Evolutionary conservation across 1,284 basidiomycete genomes (phyloP), one percentile per base, ranked within the genome.

Genomic region (Cutaneotrichosporon dermatis): DNA sequence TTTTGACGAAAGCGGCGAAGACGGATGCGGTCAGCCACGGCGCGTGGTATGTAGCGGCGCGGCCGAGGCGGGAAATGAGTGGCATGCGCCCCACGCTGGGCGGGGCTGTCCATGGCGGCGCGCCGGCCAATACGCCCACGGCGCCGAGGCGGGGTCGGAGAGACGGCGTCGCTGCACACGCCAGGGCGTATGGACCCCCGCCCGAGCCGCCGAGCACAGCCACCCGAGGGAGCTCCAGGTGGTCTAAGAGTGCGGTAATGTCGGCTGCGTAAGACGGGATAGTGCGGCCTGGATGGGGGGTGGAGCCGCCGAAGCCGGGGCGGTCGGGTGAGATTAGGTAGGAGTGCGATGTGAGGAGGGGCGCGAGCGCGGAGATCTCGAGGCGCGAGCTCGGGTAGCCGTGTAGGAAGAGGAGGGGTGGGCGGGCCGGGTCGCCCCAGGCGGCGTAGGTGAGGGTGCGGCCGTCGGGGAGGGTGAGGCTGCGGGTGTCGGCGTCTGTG

Each of bases 171-270:
- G 52, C 51, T 2, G 50, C 58, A 11, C 62, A 60, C 10, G 63
- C 55, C 4, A 65, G 60, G 0, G 60, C 60, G 43, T 54, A 62
- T 1, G 60, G 60, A 1, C 60, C 63, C 3, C 63, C 63, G 11
- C 60, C 60, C 1, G 54, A 55, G 3, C 58, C 53, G 25, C 63
- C 63, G 1, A 62, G 44, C 5, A 65, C 34, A 0, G 43, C 39
- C 12, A 50, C 51, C 13, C 36, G 41, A 4, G n/a, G 39, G 1
- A 56, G 9, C 1, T 35, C 55, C 3, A 62, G 41, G 15, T 58
- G 50, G 36, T 58, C 58, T 9, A 55, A 34, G 3, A 65, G 55
- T 1, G 52, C 45, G 1, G 43, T 16, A 2, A 62, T 15, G 55
- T 65, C 61, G 1, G 34, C 15, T 0, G 58, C 44, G 43, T 54